These are phyloP conservation scores for Annulohypoxylon bovei DNA, from an alignment of 495 filamentous ascomycete species.

Conservation along the genomic window DNA sequence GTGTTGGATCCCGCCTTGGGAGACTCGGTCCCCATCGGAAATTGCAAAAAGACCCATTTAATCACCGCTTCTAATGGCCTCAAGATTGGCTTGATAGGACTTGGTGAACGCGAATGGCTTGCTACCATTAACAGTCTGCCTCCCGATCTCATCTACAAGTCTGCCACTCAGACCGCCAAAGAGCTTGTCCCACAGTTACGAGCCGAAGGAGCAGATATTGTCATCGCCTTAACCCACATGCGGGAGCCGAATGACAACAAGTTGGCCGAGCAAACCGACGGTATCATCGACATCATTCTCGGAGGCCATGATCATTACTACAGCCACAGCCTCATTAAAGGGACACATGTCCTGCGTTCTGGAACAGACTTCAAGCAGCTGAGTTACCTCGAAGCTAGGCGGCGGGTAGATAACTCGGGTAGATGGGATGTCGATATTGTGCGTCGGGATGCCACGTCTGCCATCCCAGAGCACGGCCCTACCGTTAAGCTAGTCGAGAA, in stretches of 20 bases:
- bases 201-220: conserved; percentile 79
- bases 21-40: conserved; percentile 71
- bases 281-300: conserved; percentile 82
- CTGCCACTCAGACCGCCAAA: conserved; percentile 74
- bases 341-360: conserved; percentile 80
- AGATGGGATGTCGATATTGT: conserved; percentile 82
- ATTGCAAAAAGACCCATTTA: conserved; percentile 74
- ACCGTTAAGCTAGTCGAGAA: conserved; percentile 68
- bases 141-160: conserved; percentile 80
- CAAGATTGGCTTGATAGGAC: conserved; percentile 84
- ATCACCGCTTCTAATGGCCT: conserved; percentile 82
- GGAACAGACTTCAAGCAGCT: conserved; percentile 92
- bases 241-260: conserved; percentile 88
- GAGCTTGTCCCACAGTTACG: conserved; percentile 75
- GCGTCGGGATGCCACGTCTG: conserved; percentile 74
- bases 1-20: conserved; percentile 70
- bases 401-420: conserved; percentile 55
- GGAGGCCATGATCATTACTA: conserved; percentile 95
- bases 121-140: conserved; percentile 88
- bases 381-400: conserved; percentile 81
- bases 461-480: conserved; percentile 68
- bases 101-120: conserved; percentile 82
- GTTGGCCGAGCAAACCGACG: conserved; percentile 73
- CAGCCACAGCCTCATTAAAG: conserved; percentile 76
- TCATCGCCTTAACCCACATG: conserved; percentile 85